These are phyloP conservation scores for Trichoderma erinaceum DNA, from an alignment of 495 filamentous ascomycete species.

Conservation along the genomic window DNA sequence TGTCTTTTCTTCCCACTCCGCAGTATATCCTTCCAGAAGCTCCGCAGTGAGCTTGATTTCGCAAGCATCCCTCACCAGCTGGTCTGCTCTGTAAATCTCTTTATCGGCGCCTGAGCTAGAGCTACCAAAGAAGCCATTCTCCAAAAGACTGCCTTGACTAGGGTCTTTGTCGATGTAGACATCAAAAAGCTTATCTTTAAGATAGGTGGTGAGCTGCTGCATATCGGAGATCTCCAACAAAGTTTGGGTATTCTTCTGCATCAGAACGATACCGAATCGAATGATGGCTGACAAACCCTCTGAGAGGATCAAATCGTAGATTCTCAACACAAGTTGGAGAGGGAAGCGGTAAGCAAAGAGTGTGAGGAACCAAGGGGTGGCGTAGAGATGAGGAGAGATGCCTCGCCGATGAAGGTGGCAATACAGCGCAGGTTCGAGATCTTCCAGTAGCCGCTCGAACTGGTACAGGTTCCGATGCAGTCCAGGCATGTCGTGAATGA, in stretches of 20 bases:
- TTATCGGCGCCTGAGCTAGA: conserved; percentile 78
- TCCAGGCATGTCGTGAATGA: conserved; percentile 93
- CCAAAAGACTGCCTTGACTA: conserved; percentile 77
- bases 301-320: conserved; percentile 94
- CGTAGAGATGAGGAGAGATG: conserved; percentile 87
- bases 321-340: conserved; percentile 87
- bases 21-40: conserved; percentile 68
- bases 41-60: conserved; percentile 78
- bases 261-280: conserved; percentile 88
- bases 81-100: conserved; percentile 90
- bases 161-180: conserved; percentile 93
- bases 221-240: conserved; percentile 90
- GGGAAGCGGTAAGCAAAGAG: conserved; percentile 99
- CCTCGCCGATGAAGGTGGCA: conserved; percentile 87
- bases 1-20: conserved; percentile 89
- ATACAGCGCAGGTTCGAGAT: conserved; percentile 87
- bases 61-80: conserved; percentile 89
- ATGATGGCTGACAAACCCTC: conserved; percentile 90
- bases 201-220: conserved; percentile 72
- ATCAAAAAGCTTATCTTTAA: conserved; percentile 93
- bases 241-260: conserved; percentile 80
- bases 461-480: conserved; percentile 90
- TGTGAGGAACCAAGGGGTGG: conserved; percentile 98
- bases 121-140: conserved; percentile 96
- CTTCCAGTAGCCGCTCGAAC: conserved; percentile 91